These are phyloP conservation scores for Teratosphaeria nubilosa DNA, from an alignment of 2,329 filamentous ascomycete genomes.

Conservation along the genomic window DNA sequence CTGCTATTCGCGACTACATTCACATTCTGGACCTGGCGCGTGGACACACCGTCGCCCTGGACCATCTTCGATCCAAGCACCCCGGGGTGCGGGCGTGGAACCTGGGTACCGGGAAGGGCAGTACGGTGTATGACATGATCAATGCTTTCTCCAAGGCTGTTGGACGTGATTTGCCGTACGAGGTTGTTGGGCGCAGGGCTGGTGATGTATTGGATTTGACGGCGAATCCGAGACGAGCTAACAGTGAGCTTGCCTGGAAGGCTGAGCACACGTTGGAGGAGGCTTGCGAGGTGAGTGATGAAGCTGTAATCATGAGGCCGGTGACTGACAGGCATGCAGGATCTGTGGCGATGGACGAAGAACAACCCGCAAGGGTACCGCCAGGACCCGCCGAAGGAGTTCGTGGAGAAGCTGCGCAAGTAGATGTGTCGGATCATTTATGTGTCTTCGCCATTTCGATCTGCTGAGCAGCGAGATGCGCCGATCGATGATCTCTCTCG, in stretches of 20 bases:
- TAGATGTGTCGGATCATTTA: background rate
- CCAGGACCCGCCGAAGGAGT: slow-evolving; percentile 75
- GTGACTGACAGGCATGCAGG: slow-evolving; percentile 26
- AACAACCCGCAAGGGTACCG: slow-evolving; percentile 95
- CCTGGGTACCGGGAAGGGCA: slow-evolving; percentile 84
- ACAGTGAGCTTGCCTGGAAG: slow-evolving; percentile 85
- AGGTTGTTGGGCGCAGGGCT: slow-evolving; percentile 69
- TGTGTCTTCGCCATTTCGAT: background rate
- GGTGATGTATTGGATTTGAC: slow-evolving; percentile 94
- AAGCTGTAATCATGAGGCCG: background rate
- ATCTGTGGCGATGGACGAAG: slow-evolving; percentile 93
- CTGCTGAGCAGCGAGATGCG: background rate
- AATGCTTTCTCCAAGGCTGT: slow-evolving; percentile 84
- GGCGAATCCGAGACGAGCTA: slow-evolving; percentile 78
- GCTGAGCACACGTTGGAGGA: slow-evolving; percentile 83
- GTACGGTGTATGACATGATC: slow-evolving; percentile 95
- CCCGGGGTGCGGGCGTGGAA: slow-evolving; percentile 96
- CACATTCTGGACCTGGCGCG: slow-evolving; percentile 83
- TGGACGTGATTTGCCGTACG: slow-evolving; percentile 74
- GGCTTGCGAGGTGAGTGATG: slow-evolving; percentile 55
- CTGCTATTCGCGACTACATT: slow-evolving; percentile 95
- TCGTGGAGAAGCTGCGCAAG: slow-evolving; percentile 48
- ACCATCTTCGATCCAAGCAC: slow-evolving; percentile 72
- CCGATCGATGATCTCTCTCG: background rate
- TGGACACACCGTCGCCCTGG: slow-evolving; percentile 80